Evolutionary conservation across 225 moss, liverwort and hornwort genomes (phyloP).

Genomic region (Pleurozium schreberi): DNA sequence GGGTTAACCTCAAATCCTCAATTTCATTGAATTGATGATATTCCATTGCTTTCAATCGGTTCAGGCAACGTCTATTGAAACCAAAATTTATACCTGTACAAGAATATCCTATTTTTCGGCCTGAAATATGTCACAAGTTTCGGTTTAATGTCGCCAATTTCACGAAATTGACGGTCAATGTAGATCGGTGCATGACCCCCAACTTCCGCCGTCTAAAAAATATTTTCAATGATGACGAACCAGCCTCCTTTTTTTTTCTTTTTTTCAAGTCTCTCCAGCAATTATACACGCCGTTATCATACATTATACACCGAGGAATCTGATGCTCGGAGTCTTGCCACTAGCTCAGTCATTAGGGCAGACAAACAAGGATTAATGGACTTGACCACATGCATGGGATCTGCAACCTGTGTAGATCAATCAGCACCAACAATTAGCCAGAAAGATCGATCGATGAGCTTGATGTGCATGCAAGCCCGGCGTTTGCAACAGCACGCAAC

Average conservation of each 20-base stretch:
- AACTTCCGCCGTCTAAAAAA: too few species aligned
- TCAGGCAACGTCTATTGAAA: fast-evolving
- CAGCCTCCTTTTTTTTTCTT: too few species aligned
- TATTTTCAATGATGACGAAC: neutral
- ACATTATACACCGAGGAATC: neutral
- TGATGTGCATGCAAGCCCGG: neutral
- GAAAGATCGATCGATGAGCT: neutral
- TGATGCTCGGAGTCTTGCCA: neutral
- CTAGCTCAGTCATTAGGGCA: neutral
- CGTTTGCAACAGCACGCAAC: neutral
- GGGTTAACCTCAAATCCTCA: too few species aligned
- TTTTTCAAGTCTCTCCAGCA: neutral
- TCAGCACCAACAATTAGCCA: neutral
- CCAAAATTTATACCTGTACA: neutral
- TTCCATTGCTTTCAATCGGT: neutral
- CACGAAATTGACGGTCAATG: neutral
- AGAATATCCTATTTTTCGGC: too few species aligned
- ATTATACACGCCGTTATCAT: neutral
- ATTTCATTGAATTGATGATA: neutral
- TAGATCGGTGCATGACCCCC: neutral
- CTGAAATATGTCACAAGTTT: neutral
- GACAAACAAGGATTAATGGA: neutral
- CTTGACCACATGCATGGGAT: neutral
- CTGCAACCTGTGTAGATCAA: neutral
- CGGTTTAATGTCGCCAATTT: neutral